Evolutionary conservation across 257 asterid species (phyloP), one percentile per base, ranked within the genome.

Genomic region (Nicotiana attenuata): DNA sequence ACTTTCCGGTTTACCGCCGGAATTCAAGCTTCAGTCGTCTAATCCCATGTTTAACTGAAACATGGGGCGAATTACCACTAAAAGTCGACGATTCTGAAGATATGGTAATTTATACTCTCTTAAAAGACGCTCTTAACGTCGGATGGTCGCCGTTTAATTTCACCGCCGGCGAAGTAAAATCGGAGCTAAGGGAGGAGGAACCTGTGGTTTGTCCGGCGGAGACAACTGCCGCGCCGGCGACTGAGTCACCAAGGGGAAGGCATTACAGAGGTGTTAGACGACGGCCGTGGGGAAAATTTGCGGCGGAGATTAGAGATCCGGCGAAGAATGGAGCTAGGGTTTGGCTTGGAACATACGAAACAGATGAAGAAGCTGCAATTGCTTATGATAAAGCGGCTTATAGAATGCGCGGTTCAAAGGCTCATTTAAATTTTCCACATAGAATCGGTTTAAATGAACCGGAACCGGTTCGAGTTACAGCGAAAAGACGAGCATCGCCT

Each of bases 241-340:
- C 45, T 20, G 67, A 4, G 38, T 3, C 0, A 29, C 2, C 26
- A 0, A 66, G 19, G n/a, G 83, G 67, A n/a, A 81, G 52, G 20
- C 83, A 81, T 52, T 81, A 81, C 24, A 65, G 83, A 52, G 82
- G 82, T 5, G 82, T 80, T 3, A 63, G 82, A n/a, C 26, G 45
- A 28, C 17, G 82, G 13, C 82, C 82, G 19, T 80, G 82, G 82
- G 82, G 82, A 5, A 80, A 80, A 52, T 80, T 63, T 4, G 82
- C 82, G 63, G 76, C 82, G 16, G 82, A 80, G 82, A 80, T 80
- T 15, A 2, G 82, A 3, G 82, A 80, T 29, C 77, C 83, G 10
- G 78, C 78, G n/a, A 81, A 81, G 20, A 81, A 66, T 28, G 83
- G 83, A 19, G 83, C 83, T 31, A 65, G 83, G 33, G 83, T 81